Evolutionary conservation across 1,139 yeast genomes (phyloP), one percentile per base, ranked within the genome.

Genomic region (Candida sp.): DNA sequence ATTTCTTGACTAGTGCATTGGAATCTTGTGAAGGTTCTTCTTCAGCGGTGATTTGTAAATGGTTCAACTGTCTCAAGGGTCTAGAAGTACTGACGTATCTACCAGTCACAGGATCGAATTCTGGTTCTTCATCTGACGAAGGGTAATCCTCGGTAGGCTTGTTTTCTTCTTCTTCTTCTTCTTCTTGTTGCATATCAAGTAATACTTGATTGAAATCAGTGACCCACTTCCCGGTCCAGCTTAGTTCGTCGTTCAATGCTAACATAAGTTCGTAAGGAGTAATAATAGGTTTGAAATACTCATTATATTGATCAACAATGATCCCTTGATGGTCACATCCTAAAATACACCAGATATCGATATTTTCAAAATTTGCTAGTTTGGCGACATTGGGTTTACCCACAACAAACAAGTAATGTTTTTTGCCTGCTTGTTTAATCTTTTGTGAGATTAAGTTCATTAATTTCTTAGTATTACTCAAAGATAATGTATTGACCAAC

Each of bases 311-410:
- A 60, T 90, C 96, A 25, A 91, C 65, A 36, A 93, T 83, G 19
- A 93, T 84, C 4, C 99, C 98, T 45, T 95, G 93, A 54, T 90
- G 90, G 12, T 95, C 91, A 63, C 99, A 95, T 0, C 99, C 99
- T 21, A 93, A 66, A 15, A 93, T 80, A 57, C 95, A 91, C 98
- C 99, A 93, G 23, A 87, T 75, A 54, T 93, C 99, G 15, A 93
- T 79, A 21, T 82, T 83, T 50, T 91, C 98, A 59, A 95, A 93
- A 62, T 93, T 93, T 9, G 99, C 99, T 43, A 93, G 71, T 57
- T 93, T 93, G 35, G 99, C 96, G 4, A 93, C 97, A 57, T 93
- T 93, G n/a, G 98, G 98, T 60, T 95, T 95, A 12, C 99, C 99
- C 5, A 93, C 98, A 5, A 91, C 98, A 67, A 93, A 90, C 55